A percentile compares a stretch with the other conserved stretches of the same genome.
Evolutionary conservation across 192 early-diverging fungal species (phyloP).

Genomic region (Helicostylum pulchrum): DNA sequence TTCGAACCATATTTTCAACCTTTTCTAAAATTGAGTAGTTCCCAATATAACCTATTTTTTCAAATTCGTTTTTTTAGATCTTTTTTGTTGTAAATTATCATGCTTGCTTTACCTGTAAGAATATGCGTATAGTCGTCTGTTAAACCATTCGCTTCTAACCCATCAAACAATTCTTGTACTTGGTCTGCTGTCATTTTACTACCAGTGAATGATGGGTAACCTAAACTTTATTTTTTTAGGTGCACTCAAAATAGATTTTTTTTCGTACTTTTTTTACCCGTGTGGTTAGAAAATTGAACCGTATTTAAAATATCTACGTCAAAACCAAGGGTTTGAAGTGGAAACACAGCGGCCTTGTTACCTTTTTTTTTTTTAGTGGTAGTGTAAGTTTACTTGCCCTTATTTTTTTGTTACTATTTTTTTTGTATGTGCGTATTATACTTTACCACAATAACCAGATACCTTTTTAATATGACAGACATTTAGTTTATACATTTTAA

Average conservation of each 20-base stretch:
- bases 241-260: not conserved
- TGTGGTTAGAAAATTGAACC: constrained; percentile 94
- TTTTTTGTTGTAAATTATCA: too few relatives aligned
- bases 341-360: constrained; percentile 91
- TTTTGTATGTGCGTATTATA: not conserved
- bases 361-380: too few relatives aligned
- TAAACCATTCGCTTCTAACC: constrained; percentile 72
- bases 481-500: not conserved
- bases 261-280: constrained; percentile 44
- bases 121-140: constrained; percentile 72
- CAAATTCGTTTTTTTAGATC: too few relatives aligned
- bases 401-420: not conserved
- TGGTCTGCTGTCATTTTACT: constrained; percentile 60
- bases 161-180: constrained; percentile 66
- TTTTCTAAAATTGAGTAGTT: constrained; percentile 58
- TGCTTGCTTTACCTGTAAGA: constrained; percentile 76
- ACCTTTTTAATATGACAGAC: constrained; percentile 26
- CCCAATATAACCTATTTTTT: constrained; percentile 74
- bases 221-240: constrained; percentile 27
- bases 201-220: constrained; percentile 76
- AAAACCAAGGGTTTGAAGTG: constrained; percentile 84
- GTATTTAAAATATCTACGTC: constrained; percentile 93
- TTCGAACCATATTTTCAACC: constrained; percentile 51
- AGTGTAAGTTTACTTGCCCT: constrained; percentile 55
- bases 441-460: constrained; percentile 48